Evolutionary conservation across 768 basidiomycete genomes (phyloP).

Genomic region (Psilocybe cyanescens): DNA sequence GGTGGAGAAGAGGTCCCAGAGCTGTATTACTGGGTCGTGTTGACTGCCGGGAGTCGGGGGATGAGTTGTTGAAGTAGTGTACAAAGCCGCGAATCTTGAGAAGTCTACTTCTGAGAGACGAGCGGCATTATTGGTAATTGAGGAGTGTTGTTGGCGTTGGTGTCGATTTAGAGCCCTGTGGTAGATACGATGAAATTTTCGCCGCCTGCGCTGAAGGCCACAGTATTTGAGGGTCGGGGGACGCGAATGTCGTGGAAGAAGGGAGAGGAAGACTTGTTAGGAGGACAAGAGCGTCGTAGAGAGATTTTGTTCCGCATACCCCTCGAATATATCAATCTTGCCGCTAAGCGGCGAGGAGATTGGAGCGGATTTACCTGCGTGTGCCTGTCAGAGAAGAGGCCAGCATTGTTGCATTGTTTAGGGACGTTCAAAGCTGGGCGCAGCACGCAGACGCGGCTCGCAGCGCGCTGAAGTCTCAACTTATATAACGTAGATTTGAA

Average conservation of each 20-base stretch:
- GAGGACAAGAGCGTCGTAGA: background rate
- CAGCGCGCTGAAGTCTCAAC: too few relatives aligned
- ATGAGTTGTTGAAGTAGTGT: constrained; percentile 67
- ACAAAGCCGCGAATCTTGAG: constrained; percentile 77
- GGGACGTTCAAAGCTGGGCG: too few relatives aligned
- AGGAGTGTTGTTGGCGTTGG: constrained; percentile 83
- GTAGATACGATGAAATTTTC: constrained; percentile 80
- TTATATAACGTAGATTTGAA: too few relatives aligned
- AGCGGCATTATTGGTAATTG: constrained; percentile 89
- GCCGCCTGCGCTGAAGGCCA: constrained; percentile 65
- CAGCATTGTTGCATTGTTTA: too few relatives aligned
- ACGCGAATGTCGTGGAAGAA: constrained; percentile 17
- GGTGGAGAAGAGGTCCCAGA: constrained; percentile 93
- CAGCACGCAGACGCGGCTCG: too few relatives aligned
- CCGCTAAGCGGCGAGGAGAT: too few relatives aligned
- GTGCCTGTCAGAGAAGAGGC: too few relatives aligned
- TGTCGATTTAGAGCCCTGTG: constrained; percentile 70
- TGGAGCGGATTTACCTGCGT: too few relatives aligned
- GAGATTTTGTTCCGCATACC: too few relatives aligned
- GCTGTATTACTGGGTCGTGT: constrained; percentile 90
- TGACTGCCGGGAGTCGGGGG: constrained; percentile 68
- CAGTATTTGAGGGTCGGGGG: constrained; percentile 32
- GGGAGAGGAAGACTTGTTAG: background rate
- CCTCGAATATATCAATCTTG: background rate
- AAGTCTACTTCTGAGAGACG: constrained; percentile 77